Evolutionary conservation across 805 yeast genomes (phyloP).

Genomic region (Candida gorgasii): DNA sequence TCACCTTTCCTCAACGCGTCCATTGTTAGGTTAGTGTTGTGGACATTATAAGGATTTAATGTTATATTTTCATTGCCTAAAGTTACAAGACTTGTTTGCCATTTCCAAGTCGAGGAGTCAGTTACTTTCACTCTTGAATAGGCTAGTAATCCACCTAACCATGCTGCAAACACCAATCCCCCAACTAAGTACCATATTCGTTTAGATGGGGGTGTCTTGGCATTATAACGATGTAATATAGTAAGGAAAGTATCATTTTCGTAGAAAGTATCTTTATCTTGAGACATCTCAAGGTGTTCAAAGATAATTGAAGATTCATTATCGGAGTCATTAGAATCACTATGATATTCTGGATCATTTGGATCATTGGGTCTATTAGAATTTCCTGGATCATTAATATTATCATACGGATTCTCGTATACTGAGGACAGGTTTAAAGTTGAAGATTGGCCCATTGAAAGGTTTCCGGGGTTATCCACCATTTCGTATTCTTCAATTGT

Average conservation of each 20-base stretch:
- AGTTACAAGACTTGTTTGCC: conserved; percentile 12
- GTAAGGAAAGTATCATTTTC: conserved; percentile 24
- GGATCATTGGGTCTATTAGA: no score
- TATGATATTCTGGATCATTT: no score
- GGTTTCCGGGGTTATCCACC: conserved; percentile 15
- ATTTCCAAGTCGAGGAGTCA: conserved; percentile 5
- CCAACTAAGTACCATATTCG: neutral
- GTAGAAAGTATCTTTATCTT: conserved; percentile 19
- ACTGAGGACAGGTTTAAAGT: no score
- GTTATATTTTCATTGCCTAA: conserved; percentile 31
- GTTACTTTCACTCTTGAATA: conserved; percentile 14
- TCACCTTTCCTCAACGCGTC: conserved; percentile 24
- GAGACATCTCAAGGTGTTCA: conserved; percentile 3
- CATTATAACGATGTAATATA: conserved; percentile 19
- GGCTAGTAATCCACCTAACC: conserved; percentile 11
- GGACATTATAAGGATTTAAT: conserved; percentile 29
- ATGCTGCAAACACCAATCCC: conserved; percentile 1
- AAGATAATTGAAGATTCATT: conserved; percentile 8
- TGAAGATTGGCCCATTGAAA: no score
- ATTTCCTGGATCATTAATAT: neutral
- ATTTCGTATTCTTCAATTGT: conserved; percentile 15
- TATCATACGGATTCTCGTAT: neutral
- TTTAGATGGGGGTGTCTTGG: conserved; percentile 11
- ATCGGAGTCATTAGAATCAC: neutral
- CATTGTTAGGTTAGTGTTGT: conserved; percentile 30